phyloP scores from a whole-genome alignment of 371 early-diverging fungal genomes.

The Apophysomyces elegans region DNA sequence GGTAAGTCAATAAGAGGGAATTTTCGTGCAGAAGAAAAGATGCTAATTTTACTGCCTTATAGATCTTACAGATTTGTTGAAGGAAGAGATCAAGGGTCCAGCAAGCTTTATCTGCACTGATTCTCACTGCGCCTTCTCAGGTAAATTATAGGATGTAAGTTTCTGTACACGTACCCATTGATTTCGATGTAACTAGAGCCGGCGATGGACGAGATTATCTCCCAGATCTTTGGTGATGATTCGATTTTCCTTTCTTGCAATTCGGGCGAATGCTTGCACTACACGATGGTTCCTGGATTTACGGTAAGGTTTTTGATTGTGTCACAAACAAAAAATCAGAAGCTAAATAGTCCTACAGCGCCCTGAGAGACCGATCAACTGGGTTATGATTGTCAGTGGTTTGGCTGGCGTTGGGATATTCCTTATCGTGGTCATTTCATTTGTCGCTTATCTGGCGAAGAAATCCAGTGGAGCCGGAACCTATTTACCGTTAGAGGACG shows the following conservation, averaged over 20 bases:
- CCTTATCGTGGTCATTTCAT: constrained; percentile 47
- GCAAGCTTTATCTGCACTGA: constrained; percentile 70
- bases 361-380: constrained; percentile 62
- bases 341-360: constrained; percentile 23
- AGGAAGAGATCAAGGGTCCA: constrained; percentile 77
- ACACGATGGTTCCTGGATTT: constrained; percentile 86
- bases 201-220: constrained; percentile 75
- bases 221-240: constrained; percentile 74
- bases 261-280: constrained; percentile 87
- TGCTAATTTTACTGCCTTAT: background rate
- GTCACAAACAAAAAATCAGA: background rate
- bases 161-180: background rate
- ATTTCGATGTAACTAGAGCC: constrained; percentile 48
- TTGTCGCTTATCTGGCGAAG: constrained; percentile 48
- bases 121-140: constrained; percentile 68
- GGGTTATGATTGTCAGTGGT: constrained; percentile 63
- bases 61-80: constrained; percentile 74
- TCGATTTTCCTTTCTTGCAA: constrained; percentile 73
- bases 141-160: constrained; percentile 25
- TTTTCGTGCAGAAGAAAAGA: background rate
- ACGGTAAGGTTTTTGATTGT: constrained; percentile 20
- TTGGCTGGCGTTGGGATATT: constrained; percentile 63
- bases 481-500: constrained; percentile 54
- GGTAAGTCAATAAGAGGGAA: constrained; percentile 35
- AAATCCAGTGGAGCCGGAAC: constrained; percentile 33